Evolutionary conservation across 2,329 filamentous ascomycete species (phyloP), one percentile per base, ranked within the genome.

Genomic region (Pseudogymnoascus sp.): DNA sequence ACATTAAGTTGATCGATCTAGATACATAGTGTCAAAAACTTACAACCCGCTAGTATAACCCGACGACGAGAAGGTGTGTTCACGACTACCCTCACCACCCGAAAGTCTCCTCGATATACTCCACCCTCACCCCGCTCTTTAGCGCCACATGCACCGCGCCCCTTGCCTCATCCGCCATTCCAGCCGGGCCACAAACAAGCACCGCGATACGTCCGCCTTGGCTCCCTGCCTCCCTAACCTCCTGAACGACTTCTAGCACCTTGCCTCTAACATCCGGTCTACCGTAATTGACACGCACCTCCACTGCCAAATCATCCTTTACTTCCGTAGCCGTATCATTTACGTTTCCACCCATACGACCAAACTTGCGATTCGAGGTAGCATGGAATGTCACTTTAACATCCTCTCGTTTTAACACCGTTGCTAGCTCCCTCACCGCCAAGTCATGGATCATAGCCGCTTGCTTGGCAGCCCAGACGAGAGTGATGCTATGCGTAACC

Each of bases 391-490:
- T 11, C 8, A 8, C 13, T 58, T 36, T 58, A 33, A 33, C 11
- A 7, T 58, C 50, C 24, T 36, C 33, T 33, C 33, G 50, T 10
- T 36, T 58, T 17, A 58, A 33, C 26, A 17, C 26, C 24, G n/a
- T 33, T 33, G 50, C 50, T 15, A 58, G 8, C 50, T 58, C 50
- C 26, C 50, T 58, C 11, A 2, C 13, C 26, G 24, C 29, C 26
- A 33, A 58, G 10, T 58, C 10, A 36, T 58, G 29, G 29, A 58
- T 13, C 8, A 13, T 24, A 44, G 17, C 40, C 40, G 17, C 65
- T 64, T 79, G 76, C 11, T 77, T 71, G 0, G 77, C 75, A 1
- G 77, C 75, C 77, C 77, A 79, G 63, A 78, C 70, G 3, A 79
- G 40, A 44, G 40, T 44, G 17, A 44, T 44, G 5, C 40, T 44